Evolutionary conservation across 2,329 filamentous ascomycete species (phyloP).

Genomic region (Colletotrichum zoysiae): DNA sequence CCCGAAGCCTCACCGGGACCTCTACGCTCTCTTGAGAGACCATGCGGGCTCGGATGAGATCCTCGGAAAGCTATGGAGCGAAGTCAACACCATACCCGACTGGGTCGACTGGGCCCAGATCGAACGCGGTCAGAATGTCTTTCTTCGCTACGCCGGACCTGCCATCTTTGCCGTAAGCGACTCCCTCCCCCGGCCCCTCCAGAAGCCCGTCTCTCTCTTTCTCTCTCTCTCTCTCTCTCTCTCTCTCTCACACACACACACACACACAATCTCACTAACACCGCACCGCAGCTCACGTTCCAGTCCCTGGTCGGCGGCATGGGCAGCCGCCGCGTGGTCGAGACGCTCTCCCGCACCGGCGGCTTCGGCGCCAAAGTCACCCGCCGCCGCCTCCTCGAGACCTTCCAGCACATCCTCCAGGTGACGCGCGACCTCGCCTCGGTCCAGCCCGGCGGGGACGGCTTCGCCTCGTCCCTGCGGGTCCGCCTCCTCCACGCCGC

Average conservation of each 20-base stretch:
- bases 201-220: conserved; percentile 43
- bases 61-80: conserved; percentile 73
- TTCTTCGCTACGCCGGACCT: conserved; percentile 80
- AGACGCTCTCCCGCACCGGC: conserved; percentile 79
- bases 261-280: conserved; percentile 45
- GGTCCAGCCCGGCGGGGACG: conserved; percentile 76
- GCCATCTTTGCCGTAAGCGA: conserved; percentile 67
- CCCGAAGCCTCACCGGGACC: conserved; percentile 61
- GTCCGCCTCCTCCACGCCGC: conserved; percentile 76
- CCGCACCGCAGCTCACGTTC: conserved; percentile 63
- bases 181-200: too few species aligned
- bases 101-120: conserved; percentile 87
- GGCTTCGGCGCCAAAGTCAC: conserved; percentile 79
- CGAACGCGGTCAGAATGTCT: conserved; percentile 78
- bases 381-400: conserved; percentile 73
- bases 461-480: conserved; percentile 70
- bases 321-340: conserved; percentile 79
- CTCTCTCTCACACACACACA: conserved; percentile 45
- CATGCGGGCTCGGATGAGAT: conserved; percentile 69
- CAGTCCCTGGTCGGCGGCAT: conserved; percentile 77
- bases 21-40: conserved; percentile 72
- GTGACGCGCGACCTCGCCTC: conserved; percentile 74
- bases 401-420: conserved; percentile 81
- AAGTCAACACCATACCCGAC: conserved; percentile 75
- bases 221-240: too few species aligned